Evolutionary conservation across 495 filamentous ascomycete genomes (phyloP).

Genomic region (Chaetomium fimeti): DNA sequence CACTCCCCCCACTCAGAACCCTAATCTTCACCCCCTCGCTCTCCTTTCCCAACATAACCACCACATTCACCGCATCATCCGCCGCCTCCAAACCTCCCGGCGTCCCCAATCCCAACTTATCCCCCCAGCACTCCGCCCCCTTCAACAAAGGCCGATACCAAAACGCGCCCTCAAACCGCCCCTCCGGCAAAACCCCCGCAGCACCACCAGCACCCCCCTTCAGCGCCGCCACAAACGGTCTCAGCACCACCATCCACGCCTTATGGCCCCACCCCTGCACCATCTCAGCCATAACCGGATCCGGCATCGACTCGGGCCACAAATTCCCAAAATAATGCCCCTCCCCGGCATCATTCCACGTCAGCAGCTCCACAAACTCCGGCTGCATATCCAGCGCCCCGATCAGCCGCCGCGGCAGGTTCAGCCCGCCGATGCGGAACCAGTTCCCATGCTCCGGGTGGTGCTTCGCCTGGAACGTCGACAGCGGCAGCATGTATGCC

Average conservation of each 20-base stretch:
- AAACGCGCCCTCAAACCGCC: background rate
- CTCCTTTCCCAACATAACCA: background rate
- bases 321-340: constrained; percentile 61
- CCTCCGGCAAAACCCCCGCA: background rate
- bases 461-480: constrained; percentile 61
- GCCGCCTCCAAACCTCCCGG: background rate
- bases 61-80: constrained; percentile 8
- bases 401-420: constrained; percentile 67
- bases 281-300: background rate
- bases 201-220: background rate
- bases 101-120: constrained; percentile 6
- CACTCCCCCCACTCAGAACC: background rate
- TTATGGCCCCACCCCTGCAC: constrained; percentile 11
- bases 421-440: constrained; percentile 62
- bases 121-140: background rate
- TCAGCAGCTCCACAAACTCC: constrained; percentile 57
- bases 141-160: constrained; percentile 12
- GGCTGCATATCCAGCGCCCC: constrained; percentile 60
- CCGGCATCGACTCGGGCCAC: constrained; percentile 8
- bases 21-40: background rate
- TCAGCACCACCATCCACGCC: background rate
- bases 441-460: constrained; percentile 64
- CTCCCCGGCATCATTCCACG: constrained; percentile 69
- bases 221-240: background rate
- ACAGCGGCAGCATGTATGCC: constrained; percentile 65